These are phyloP conservation scores for Coemansia sp. DNA, from an alignment of 192 early-diverging fungal species.

Conservation along the genomic window DNA sequence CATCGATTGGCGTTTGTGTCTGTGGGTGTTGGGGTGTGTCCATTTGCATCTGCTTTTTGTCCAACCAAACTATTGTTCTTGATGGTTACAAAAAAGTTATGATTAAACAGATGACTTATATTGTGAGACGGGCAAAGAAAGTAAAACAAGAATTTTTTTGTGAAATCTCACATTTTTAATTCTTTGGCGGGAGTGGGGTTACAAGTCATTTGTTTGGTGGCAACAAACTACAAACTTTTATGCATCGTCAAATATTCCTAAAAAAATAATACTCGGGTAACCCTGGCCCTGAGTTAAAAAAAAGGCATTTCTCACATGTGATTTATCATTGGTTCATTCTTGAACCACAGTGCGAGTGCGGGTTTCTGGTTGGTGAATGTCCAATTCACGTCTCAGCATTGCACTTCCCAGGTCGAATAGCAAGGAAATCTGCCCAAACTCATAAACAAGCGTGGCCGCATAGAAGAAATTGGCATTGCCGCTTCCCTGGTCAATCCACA, in stretches of 20 bases:
- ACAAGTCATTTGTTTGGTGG: constrained; percentile 2
- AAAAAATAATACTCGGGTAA: too few relatives aligned
- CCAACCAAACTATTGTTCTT: neutral
- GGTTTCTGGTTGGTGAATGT: constrained; percentile 55
- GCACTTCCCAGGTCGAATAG: constrained; percentile 84
- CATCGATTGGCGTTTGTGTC: neutral
- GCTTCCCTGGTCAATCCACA: constrained; percentile 94
- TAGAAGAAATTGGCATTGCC: constrained; percentile 99
- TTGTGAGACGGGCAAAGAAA: too few relatives aligned
- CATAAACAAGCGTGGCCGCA: constrained; percentile 91
- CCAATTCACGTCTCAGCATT: constrained; percentile 74
- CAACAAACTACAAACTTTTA: neutral
- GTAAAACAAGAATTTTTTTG: too few relatives aligned
- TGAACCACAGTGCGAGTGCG: constrained; percentile 38
- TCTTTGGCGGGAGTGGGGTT: too few relatives aligned
- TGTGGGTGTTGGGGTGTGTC: neutral
- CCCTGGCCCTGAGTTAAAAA: too few relatives aligned
- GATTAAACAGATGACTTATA: too few relatives aligned
- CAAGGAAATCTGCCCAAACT: constrained; percentile 79
- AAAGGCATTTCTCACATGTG: too few relatives aligned
- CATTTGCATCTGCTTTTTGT: constrained; percentile 1
- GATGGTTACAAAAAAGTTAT: neutral
- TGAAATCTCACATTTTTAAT: too few relatives aligned
- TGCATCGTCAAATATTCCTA: neutral
- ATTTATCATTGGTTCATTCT: constrained; percentile 17